Evolutionary conservation across 192 early-diverging fungal species (phyloP), one percentile per base, ranked within the genome.

Genomic region (Dissophora globulifera): DNA sequence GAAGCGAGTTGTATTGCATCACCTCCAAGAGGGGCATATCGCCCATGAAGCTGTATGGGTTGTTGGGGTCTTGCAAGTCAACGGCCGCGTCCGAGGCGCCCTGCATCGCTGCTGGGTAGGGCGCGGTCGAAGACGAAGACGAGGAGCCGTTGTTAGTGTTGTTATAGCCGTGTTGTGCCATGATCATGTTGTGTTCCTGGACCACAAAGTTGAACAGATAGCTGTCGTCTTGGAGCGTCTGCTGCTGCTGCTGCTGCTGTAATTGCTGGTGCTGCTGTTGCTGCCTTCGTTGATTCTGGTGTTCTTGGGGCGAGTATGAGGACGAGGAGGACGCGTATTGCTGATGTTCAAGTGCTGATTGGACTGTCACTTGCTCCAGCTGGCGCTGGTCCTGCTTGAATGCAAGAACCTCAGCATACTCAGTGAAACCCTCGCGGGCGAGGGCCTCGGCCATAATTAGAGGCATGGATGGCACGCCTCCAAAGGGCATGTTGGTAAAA

Each of bases 1-100:
- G 12, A n/a, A 75, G 62, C 7, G 54, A 51, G 71, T 75, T 75
- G 71, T 75, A 75, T 43, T 75, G 71, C 55, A 75, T 30, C 22
- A 75, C 11, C 50, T 75, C 71, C 17, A 75, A 23, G 13, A 62
- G 71, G 8, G 35, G 50, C 71, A 75, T 75, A 8, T 58, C 62
- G 13, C 61, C 54, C 53, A 64, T 58, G 10, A 74, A 11, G 30
- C 31, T 58, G 49, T 64, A 58, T 11, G 69, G 17, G 23, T 30
- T 58, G 41, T 58, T 56, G 16, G 69, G 42, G 17, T 62, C 58
- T 33, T 70, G 68, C 2, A 67, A 22, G 16, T 49, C 43, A 3
- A 45, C 27, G 32, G 55, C 53, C 31, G 11, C 49, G 19, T 19
- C 27, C 35, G 15, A 38, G 60, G 42, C 20, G 51, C 27, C 48